These are phyloP conservation scores for Arachnomyces sp. DNA, from an alignment of 2,329 filamentous ascomycete species.

Conservation along the genomic window DNA sequence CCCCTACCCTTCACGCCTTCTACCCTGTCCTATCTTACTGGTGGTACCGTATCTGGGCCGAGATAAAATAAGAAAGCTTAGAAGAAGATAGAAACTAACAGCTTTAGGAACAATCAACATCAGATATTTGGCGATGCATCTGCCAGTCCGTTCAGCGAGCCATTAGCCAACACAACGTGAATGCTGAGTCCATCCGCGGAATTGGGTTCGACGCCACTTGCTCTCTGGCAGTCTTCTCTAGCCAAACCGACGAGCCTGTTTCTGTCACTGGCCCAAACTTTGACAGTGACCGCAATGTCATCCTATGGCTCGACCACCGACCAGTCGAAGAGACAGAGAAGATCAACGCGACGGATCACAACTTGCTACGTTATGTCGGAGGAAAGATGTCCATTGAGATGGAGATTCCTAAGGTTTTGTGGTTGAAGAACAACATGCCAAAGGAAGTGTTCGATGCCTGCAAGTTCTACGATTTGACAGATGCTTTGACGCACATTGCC, in stretches of 20 bases:
- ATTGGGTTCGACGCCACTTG: constrained; percentile 99
- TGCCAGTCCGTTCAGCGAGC: constrained; percentile 80
- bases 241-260: constrained; percentile 84
- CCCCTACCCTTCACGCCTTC: not conserved
- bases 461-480: constrained; percentile 94
- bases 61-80: not conserved
- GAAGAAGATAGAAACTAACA: too few relatives aligned
- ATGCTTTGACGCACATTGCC: constrained; percentile 88
- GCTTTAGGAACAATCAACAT: constrained; percentile 87
- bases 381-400: constrained; percentile 99
- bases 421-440: constrained; percentile 98
- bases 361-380: constrained; percentile 89
- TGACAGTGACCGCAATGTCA: constrained; percentile 84
- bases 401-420: constrained; percentile 97
- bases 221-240: constrained; percentile 82
- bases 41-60: constrained; percentile 5
- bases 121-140: constrained; percentile 93
- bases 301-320: constrained; percentile 94
- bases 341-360: constrained; percentile 89
- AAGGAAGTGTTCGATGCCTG: constrained; percentile 80
- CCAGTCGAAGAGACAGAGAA: constrained; percentile 83
- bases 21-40: constrained; percentile 1
- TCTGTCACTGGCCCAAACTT: constrained; percentile 87
- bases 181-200: constrained; percentile 68
- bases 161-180: constrained; percentile 71